A percentile compares a stretch with the other conserved stretches of the same genome.
Conservation (phyloP, 2,329 filamentous ascomycete genomes). For the Thelonectria blattea region DNA sequence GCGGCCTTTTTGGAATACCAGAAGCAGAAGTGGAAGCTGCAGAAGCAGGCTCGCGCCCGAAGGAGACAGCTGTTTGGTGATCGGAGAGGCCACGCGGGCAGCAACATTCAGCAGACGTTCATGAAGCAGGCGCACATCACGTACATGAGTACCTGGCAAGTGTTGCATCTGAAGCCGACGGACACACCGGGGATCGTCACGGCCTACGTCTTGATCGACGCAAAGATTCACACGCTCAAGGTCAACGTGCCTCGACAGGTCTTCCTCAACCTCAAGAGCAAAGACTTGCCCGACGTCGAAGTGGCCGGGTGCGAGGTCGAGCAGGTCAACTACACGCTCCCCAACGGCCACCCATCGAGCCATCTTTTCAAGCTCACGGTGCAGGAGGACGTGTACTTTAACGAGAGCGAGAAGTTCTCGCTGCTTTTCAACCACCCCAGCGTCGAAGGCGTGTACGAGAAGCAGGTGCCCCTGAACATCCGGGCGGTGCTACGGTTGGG, state of each 20-base stretch:
- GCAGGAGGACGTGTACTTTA: slow-evolving; percentile 84
- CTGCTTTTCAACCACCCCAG: slow-evolving; percentile 88
- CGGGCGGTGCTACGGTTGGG: slow-evolving; percentile 89
- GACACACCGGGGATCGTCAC: slow-evolving; percentile 85
- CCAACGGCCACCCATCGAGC: slow-evolving; percentile 91
- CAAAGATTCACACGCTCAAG: slow-evolving; percentile 86
- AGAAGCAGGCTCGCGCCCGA: slow-evolving; percentile 85
- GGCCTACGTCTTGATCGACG: slow-evolving; percentile 91
- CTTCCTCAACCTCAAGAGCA: slow-evolving; percentile 88
- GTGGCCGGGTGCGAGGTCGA: slow-evolving; percentile 87
- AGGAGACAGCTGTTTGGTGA: slow-evolving; percentile 94
- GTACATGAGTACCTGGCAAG: slow-evolving; percentile 93
- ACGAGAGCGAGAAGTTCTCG: slow-evolving; percentile 82
- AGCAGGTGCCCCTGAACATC: slow-evolving; percentile 84
- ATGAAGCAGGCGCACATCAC: slow-evolving; percentile 89
- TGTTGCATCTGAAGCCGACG: slow-evolving; percentile 84
- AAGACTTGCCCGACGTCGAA: slow-evolving; percentile 86
- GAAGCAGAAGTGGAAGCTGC: slow-evolving; percentile 98
- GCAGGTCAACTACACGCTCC: slow-evolving; percentile 90
- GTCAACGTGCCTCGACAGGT: slow-evolving; percentile 88
- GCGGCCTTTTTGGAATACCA: slow-evolving; percentile 88
- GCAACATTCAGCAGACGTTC: slow-evolving; percentile 73
- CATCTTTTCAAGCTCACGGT: slow-evolving; percentile 95
- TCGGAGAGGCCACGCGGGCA: slow-evolving; percentile 58
- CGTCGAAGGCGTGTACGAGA: slow-evolving; percentile 97